phyloP scores from a whole-genome alignment of 2,329 filamentous ascomycete species.

The Akanthomyces uredinophilus region DNA sequence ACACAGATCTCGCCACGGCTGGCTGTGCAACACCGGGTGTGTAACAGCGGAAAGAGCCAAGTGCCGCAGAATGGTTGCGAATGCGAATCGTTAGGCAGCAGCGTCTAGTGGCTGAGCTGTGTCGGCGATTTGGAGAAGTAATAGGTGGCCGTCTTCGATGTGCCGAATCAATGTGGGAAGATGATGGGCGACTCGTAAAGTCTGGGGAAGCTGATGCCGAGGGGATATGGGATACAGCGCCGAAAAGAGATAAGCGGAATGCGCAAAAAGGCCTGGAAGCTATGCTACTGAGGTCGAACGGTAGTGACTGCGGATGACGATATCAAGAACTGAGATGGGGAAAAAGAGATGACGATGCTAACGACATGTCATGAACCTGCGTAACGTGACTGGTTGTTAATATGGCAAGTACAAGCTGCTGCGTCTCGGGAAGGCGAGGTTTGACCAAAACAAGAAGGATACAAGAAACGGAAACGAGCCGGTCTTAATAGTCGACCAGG shows the following conservation, averaged over 20 bases:
- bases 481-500: slow-evolving; percentile 9
- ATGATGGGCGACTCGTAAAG: background rate
- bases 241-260: background rate
- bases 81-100: background rate
- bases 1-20: background rate
- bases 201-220: background rate
- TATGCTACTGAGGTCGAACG: background rate
- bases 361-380: slow-evolving; percentile 9
- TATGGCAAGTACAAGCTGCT: background rate
- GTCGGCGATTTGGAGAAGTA: background rate
- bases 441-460: background rate
- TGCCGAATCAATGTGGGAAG: background rate
- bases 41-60: background rate
- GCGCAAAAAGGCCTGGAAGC: background rate
- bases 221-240: background rate
- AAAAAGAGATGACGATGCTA: background rate
- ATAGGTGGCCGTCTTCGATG: background rate
- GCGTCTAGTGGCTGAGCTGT: background rate
- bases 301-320: slow-evolving; percentile 8
- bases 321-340: background rate
- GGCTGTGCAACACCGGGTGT: background rate
- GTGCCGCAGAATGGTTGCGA: background rate
- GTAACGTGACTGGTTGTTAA: background rate
- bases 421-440: background rate
- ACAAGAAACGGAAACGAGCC: background rate